A percentile compares a stretch with the other conserved stretches of the same genome.
Evolutionary conservation across 176 grass and related monocot species (phyloP).

Genomic region (Triticum timopheevii): DNA sequence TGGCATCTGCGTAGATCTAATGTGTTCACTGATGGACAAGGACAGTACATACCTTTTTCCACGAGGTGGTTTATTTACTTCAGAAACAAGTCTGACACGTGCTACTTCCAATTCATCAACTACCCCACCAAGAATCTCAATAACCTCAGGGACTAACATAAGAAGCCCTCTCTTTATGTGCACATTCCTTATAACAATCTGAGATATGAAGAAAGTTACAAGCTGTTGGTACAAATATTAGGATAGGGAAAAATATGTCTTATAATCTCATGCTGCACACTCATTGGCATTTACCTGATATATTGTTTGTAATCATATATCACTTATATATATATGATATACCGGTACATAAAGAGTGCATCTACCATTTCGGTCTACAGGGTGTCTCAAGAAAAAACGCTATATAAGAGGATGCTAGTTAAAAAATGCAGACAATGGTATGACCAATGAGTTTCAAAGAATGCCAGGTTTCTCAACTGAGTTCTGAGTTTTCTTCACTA

Average conservation of each 20-base stretch:
- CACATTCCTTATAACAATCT: slow-evolving; percentile 86
- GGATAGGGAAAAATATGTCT: neutral
- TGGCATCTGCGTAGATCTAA: slow-evolving; percentile 8
- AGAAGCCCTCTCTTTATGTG: slow-evolving; percentile 76
- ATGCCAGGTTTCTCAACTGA: neutral
- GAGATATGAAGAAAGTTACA: slow-evolving; percentile 13
- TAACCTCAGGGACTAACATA: slow-evolving; percentile 81
- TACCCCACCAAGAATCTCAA: slow-evolving; percentile 72
- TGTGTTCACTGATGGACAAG: neutral
- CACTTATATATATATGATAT: neutral
- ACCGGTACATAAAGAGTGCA: neutral
- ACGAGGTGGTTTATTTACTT: slow-evolving; percentile 92
- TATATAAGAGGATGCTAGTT: neutral
- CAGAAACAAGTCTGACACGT: slow-evolving; percentile 73
- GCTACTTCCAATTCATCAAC: slow-evolving; percentile 81
- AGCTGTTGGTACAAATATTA: neutral
- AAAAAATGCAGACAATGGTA: neutral
- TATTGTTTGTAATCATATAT: neutral
- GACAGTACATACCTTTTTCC: slow-evolving; percentile 65
- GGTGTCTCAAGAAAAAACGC: neutral
- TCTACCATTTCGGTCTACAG: neutral
- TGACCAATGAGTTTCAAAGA: neutral
- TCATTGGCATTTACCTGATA: neutral
- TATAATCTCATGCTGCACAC: neutral
- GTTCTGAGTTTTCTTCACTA: slow-evolving; percentile 13